phyloP scores from a whole-genome alignment of 2,329 filamentous ascomycete genomes.

The Botrytis squamosa region DNA sequence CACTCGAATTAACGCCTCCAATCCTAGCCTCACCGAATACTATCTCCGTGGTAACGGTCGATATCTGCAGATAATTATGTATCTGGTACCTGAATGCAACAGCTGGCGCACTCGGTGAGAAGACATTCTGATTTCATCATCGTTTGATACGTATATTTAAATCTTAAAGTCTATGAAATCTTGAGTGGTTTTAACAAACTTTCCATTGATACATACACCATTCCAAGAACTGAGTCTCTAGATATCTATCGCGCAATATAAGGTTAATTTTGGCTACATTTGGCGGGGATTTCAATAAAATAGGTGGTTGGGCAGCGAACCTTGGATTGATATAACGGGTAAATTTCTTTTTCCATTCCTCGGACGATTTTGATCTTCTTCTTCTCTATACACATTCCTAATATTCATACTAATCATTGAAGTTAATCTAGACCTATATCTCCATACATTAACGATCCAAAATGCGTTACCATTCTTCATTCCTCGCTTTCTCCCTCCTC shows the following conservation, averaged over 20 bases:
- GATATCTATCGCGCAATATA: slow-evolving; percentile 1
- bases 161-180: not conserved
- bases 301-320: slow-evolving; percentile 16
- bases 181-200: not conserved
- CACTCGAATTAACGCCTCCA: not conserved
- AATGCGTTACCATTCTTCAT: slow-evolving; percentile 13
- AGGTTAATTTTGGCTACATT: not conserved
- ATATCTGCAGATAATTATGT: not conserved
- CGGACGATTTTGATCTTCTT: not conserved
- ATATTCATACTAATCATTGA: not conserved
- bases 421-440: not conserved
- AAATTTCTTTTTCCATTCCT: slow-evolving; percentile 2
- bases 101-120: slow-evolving; percentile 6
- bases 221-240: not conserved
- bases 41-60: not conserved
- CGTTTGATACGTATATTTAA: not conserved
- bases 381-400: not conserved
- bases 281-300: slow-evolving; percentile 7
- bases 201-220: not conserved
- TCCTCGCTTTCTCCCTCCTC: slow-evolving; percentile 15
- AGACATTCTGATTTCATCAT: not conserved
- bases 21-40: not conserved
- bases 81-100: not conserved
- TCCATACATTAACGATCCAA: not conserved
- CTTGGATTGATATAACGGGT: slow-evolving; percentile 9